phyloP scores from a whole-genome alignment of 2,329 filamentous ascomycete genomes.

The Cryphonectria naterciae region DNA sequence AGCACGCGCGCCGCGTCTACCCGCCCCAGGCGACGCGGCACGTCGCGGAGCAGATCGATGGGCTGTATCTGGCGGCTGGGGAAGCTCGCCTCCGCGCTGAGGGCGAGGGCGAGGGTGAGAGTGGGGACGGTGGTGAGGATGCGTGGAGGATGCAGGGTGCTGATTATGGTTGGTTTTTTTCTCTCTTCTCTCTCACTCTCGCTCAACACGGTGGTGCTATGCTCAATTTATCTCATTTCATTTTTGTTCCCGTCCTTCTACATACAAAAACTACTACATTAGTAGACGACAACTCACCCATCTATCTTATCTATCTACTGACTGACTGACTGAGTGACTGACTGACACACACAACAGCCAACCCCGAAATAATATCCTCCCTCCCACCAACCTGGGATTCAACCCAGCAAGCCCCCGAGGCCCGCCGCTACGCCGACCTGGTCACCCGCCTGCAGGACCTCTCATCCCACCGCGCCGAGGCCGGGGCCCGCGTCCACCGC shows the following conservation, averaged over 20 bases:
- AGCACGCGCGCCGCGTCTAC: slow-evolving; percentile 69
- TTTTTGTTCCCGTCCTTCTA: neutral
- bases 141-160: slow-evolving; percentile 46
- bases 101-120: slow-evolving; percentile 44
- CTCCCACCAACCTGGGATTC: slow-evolving; percentile 54
- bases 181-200: slow-evolving; percentile 27
- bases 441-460: slow-evolving; percentile 55
- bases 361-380: slow-evolving; percentile 47
- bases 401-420: slow-evolving; percentile 47
- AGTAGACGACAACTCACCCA: neutral
- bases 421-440: slow-evolving; percentile 55
- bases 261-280: neutral
- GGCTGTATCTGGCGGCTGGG: slow-evolving; percentile 59
- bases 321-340: neutral
- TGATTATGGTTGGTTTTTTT: slow-evolving; percentile 49
- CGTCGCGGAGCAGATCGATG: slow-evolving; percentile 73
- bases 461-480: slow-evolving; percentile 47
- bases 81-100: slow-evolving; percentile 38
- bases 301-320: no score
- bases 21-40: slow-evolving; percentile 70
- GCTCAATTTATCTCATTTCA: neutral
- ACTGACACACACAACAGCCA: slow-evolving; percentile 38
- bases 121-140: slow-evolving; percentile 37
- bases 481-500: slow-evolving; percentile 44
- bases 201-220: neutral